A percentile compares a stretch with the other conserved stretches of the same genome.
phyloP scores from a whole-genome alignment of 1,284 basidiomycete species.

The Retiboletus flavoniger region DNA sequence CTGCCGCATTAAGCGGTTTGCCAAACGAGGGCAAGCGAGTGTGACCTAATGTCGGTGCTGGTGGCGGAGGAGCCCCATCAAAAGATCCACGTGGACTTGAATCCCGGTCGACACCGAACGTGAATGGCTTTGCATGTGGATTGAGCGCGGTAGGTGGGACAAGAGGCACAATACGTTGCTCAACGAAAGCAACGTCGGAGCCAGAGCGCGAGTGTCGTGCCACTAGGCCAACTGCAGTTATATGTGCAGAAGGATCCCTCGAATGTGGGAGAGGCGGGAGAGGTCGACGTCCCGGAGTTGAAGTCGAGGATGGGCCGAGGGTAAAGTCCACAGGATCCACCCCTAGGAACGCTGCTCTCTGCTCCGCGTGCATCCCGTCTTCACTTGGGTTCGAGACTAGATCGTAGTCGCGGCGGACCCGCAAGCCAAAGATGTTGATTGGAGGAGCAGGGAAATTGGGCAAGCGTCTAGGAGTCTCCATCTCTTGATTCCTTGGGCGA shows the following conservation, averaged over 20 bases:
- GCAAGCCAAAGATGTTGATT: slow-evolving; percentile 42
- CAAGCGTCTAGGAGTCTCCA: slow-evolving; percentile 60
- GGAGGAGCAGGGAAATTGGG: slow-evolving; percentile 79
- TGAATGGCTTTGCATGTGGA: slow-evolving; percentile 76
- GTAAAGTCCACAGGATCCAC: slow-evolving; percentile 38
- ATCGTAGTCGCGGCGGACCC: slow-evolving; percentile 52
- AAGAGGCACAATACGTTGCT: slow-evolving; percentile 10
- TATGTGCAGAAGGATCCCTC: slow-evolving; percentile 58
- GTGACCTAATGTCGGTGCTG: slow-evolving; percentile 45
- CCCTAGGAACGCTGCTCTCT: slow-evolving; percentile 45
- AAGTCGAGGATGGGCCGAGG: slow-evolving; percentile 37
- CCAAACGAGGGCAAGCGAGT: slow-evolving; percentile 59
- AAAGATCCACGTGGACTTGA: slow-evolving; percentile 37
- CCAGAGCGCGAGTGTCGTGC: slow-evolving; percentile 60
- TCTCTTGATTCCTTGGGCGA: slow-evolving; percentile 46
- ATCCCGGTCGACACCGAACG: slow-evolving; percentile 51
- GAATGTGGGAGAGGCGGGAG: slow-evolving; percentile 66
- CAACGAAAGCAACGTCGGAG: slow-evolving; percentile 36
- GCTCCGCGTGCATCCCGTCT: slow-evolving; percentile 47
- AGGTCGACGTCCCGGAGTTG: slow-evolving; percentile 42
- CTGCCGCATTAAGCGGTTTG: slow-evolving; percentile 69
- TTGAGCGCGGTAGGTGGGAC: slow-evolving; percentile 51
- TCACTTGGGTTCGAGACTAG: slow-evolving; percentile 82
- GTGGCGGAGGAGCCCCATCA: slow-evolving; percentile 35
- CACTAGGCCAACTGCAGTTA: slow-evolving; percentile 59